Evolutionary conservation across 805 yeast genomes (phyloP).

Genomic region (Cyberlindnera xishuangbannaensis): DNA sequence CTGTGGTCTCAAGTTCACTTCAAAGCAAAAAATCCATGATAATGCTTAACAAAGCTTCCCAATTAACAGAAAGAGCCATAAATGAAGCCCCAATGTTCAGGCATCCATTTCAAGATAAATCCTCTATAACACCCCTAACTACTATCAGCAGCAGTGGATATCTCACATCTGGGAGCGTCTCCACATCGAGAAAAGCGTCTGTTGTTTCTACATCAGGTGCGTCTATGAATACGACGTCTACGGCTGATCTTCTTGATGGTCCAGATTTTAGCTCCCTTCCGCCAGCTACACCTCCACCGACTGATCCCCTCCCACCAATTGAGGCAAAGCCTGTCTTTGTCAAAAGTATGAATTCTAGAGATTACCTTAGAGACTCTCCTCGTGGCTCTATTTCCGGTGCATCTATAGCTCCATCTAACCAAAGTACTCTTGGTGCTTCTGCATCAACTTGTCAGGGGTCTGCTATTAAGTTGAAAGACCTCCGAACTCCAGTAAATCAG

Average conservation of each 20-base stretch:
- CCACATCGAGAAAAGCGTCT: constrained; percentile 34
- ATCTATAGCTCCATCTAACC: constrained; percentile 4
- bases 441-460: background rate
- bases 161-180: constrained; percentile 10
- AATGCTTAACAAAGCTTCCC: constrained; percentile 15
- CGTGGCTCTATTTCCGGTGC: constrained; percentile 40
- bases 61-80: constrained; percentile 8
- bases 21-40: constrained; percentile 24
- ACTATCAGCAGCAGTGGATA: constrained; percentile 7
- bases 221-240: constrained; percentile 23
- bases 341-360: constrained; percentile 13
- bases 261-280: constrained; percentile 37
- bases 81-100: constrained; percentile 52
- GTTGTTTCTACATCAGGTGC: constrained; percentile 29
- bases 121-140: constrained; percentile 9
- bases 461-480: constrained; percentile 17
- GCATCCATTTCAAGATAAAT: constrained; percentile 59
- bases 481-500: constrained; percentile 15
- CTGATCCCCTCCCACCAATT: constrained; percentile 38
- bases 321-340: constrained; percentile 9
- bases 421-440: no score
- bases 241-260: constrained; percentile 25
- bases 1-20: constrained; percentile 16
- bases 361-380: constrained; percentile 33
- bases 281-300: constrained; percentile 51